Conservation (phyloP, 176 grass and related monocot genomes). For the Leersia perrieri region DNA sequence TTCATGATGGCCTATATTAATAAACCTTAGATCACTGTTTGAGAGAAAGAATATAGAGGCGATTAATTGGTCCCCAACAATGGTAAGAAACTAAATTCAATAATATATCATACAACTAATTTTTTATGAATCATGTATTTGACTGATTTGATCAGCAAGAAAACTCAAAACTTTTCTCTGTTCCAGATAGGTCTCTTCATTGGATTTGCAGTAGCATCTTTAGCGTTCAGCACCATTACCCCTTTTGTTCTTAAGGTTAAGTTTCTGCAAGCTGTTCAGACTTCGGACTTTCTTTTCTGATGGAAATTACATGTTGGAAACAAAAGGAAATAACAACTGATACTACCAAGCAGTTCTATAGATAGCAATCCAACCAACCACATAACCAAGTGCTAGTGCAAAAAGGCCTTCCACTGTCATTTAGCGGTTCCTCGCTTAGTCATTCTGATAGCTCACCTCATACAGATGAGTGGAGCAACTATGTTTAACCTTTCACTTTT, state of each 20-base stretch:
- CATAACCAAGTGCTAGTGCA: not conserved
- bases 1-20: slow-evolving; percentile 2
- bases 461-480: slow-evolving; percentile 41
- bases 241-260: slow-evolving; percentile 32
- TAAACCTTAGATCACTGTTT: slow-evolving; percentile 22
- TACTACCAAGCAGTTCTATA: not conserved
- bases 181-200: slow-evolving; percentile 23
- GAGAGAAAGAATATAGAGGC: slow-evolving; percentile 28
- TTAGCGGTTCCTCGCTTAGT: not conserved
- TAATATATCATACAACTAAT: not conserved
- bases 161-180: not conserved
- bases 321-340: not conserved
- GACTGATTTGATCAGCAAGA: not conserved
- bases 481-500: slow-evolving; percentile 27
- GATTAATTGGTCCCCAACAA: slow-evolving; percentile 34
- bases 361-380: not conserved
- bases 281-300: not conserved
- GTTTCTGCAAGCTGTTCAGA: not conserved
- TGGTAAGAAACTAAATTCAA: slow-evolving; percentile 25
- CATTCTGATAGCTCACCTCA: not conserved
- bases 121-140: not conserved
- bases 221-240: not conserved
- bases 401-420: not conserved
- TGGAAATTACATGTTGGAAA: not conserved
- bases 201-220: slow-evolving; percentile 27